Base-by-base conservation (phyloP, 2,329 filamentous ascomycete species). In the Leptosphaerulina australis region DNA sequence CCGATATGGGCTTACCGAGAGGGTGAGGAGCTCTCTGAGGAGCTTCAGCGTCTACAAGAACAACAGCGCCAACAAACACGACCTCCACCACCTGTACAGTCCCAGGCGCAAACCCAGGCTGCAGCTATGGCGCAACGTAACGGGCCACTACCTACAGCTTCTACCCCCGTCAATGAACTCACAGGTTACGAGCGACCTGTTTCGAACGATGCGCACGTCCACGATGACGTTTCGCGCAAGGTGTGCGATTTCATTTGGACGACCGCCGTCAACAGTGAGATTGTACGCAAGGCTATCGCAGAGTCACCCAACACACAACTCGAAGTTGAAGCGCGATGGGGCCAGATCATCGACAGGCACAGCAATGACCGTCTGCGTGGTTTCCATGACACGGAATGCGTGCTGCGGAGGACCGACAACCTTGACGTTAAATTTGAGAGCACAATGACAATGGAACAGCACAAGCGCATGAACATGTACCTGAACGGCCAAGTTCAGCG, bases 261-360 rank as follows among this genome's bases (percentile, higher is more conserved):
- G 37, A 80, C 88, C 46, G 86, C 94, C 14, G 80, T 94, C 5
- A 77, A 81, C 41, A 84, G 85, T 53, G 78, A 82, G n/a, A 84
- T 89, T 58, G 74, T 85, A 18, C 66, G 68, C 9, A 52, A 50
- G 43, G 77, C 76, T 9, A 79, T 86, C 28, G 81, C 69, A 1
- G 74, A 80, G 47, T 76, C 79, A 9, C 80, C 83, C 12, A 85
- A 84, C 5, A 87, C 91, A 11, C 83, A 90, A 53, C 86, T 97
- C 44, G 94, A 99, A 73, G 89, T 99, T 45, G 94, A 99, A 75
- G 94, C 91, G 8, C 97, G 97, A 72, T 79, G 97, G 37, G 94
- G 94, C 14, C 87, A 85, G 20, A 80, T 97, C 11, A 85, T 84
- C 66, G 83, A 87, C 53, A 88, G 84, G 5, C 83, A 87, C 48